Conservation (phyloP, 2,329 filamentous ascomycete species). For the Neofusicoccum ribis region DNA sequence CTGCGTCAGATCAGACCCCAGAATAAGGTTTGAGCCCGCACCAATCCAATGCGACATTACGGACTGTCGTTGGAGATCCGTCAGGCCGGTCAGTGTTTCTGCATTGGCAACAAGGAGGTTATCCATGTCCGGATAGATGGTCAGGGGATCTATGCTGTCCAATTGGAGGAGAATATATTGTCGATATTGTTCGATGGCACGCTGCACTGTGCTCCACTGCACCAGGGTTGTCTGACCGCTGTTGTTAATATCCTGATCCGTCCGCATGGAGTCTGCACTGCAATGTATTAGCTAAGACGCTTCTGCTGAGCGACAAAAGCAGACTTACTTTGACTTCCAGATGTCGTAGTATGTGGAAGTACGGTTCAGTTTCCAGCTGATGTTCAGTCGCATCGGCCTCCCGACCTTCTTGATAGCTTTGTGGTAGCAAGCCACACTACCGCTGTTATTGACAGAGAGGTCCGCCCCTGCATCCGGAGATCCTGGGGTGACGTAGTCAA, state of each 20-base stretch:
- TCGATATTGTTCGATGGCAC: constrained; percentile 34
- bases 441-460: constrained; percentile 25
- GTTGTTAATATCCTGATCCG: constrained; percentile 31
- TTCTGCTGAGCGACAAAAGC: too few relatives aligned
- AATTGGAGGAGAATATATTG: constrained; percentile 27
- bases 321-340: constrained; percentile 25
- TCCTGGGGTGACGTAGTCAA: constrained; percentile 32
- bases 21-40: constrained; percentile 31
- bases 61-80: constrained; percentile 27
- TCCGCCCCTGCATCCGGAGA: constrained; percentile 25
- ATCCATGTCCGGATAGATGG: constrained; percentile 32
- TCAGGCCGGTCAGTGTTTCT: constrained; percentile 27
- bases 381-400: constrained; percentile 29
- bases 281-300: not conserved
- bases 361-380: constrained; percentile 31
- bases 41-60: constrained; percentile 34
- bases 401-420: constrained; percentile 30
- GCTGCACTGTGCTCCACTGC: constrained; percentile 27
- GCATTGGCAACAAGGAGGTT: constrained; percentile 30
- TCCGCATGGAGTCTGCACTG: constrained; percentile 30
- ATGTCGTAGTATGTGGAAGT: constrained; percentile 26
- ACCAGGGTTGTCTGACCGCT: constrained; percentile 26
- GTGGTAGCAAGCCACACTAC: constrained; percentile 27
- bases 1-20: constrained; percentile 29
- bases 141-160: constrained; percentile 24